Conservation (phyloP, 2,329 filamentous ascomycete species). For the Coniochaeta prunicola region DNA sequence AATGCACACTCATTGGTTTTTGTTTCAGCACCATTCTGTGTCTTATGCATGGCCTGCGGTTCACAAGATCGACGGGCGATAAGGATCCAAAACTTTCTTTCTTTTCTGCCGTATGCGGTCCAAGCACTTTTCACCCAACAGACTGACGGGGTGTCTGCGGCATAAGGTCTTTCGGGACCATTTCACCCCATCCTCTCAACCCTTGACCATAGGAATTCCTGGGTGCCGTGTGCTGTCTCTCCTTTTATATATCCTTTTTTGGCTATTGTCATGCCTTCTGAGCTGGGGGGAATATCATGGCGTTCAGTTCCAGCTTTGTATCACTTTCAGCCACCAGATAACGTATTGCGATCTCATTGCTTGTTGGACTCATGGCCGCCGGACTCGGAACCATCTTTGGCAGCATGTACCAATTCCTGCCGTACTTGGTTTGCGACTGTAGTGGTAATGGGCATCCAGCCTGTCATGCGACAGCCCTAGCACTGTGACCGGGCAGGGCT, state of each 20-base stretch:
- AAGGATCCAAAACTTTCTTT: neutral
- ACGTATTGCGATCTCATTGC: neutral
- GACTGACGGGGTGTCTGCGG: neutral
- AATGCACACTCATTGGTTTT: neutral
- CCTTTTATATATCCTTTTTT: neutral
- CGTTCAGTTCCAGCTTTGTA: neutral
- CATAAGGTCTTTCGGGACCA: neutral
- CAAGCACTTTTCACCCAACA: neutral
- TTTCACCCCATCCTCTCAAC: neutral
- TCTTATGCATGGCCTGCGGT: neutral
- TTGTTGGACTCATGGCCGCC: neutral
- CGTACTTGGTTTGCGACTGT: neutral
- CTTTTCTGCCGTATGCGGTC: neutral
- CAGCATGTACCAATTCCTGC: neutral
- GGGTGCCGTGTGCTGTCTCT: neutral
- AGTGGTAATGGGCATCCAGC: neutral
- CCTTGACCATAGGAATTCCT: neutral
- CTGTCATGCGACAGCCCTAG: neutral
- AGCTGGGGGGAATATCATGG: neutral
- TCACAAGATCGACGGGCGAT: neutral
- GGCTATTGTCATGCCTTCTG: neutral
- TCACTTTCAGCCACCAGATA: neutral
- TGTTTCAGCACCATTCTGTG: neutral
- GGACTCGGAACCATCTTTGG: neutral
- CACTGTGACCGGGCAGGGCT: neutral